phyloP scores from a whole-genome alignment of 208 protist species.

The Leishmania gerbilli region DNA sequence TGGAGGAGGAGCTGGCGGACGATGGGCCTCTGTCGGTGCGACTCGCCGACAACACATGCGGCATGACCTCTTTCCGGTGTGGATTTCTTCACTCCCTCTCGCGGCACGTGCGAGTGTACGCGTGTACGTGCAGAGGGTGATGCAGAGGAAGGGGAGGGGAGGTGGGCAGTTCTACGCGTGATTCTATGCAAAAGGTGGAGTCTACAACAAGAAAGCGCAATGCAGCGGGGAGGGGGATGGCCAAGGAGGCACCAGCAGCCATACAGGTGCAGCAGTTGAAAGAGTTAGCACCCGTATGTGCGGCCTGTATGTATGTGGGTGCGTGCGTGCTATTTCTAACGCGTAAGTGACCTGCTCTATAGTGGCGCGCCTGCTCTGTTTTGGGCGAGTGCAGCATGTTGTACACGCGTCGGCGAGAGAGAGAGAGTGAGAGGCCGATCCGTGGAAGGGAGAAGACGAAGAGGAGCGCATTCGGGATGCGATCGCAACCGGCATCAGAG shows the following conservation, averaged over 20 bases:
- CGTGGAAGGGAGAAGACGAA: not conserved
- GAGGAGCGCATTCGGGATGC: not conserved
- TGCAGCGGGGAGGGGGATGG: not conserved
- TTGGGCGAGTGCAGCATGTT: no score
- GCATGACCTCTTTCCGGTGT: not conserved
- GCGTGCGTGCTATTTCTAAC: not conserved
- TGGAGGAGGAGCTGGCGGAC: slow-evolving; percentile 16
- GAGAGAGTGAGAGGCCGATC: not conserved
- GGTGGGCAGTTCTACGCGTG: not conserved
- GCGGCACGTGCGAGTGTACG: not conserved
- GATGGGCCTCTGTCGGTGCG: not conserved
- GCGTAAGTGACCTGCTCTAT: not conserved
- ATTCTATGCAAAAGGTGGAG: not conserved
- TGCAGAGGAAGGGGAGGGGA: not conserved
- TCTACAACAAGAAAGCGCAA: not conserved
- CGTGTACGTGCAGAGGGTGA: not conserved
- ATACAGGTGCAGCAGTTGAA: not conserved
- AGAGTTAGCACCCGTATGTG: not conserved
- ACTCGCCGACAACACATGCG: not conserved
- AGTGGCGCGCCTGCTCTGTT: no score
- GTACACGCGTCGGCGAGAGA: not conserved
- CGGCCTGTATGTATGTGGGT: not conserved
- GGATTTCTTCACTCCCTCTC: not conserved
- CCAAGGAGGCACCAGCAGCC: not conserved
- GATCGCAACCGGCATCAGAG: not conserved